phyloP scores from a whole-genome alignment of 306 rosid genomes.

The Inga oerstediana region DNA sequence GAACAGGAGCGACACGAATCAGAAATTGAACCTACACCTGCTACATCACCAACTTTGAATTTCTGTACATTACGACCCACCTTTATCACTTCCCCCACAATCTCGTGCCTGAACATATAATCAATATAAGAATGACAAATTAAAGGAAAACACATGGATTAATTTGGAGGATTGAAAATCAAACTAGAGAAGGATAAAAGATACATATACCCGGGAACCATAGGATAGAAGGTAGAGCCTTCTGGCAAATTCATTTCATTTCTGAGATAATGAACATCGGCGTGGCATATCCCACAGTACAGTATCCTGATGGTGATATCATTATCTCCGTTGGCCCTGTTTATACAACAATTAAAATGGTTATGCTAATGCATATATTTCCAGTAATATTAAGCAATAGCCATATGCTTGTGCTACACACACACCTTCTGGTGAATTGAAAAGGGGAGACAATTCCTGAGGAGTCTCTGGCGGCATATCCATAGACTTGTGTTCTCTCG shows the following conservation, averaged over 20 bases:
- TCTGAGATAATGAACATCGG: slow-evolving; percentile 10
- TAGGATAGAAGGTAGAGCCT: neutral
- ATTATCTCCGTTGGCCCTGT: neutral
- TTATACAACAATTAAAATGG: too few relatives aligned
- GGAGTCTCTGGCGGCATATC: slow-evolving; percentile 50
- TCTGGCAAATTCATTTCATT: neutral
- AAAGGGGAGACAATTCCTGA: slow-evolving; percentile 46
- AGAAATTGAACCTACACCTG: slow-evolving; percentile 32
- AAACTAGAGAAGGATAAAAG: neutral
- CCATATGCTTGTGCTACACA: too few relatives aligned
- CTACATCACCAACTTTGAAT: slow-evolving; percentile 48
- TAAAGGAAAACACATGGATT: too few relatives aligned
- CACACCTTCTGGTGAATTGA: slow-evolving; percentile 42
- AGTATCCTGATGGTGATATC: slow-evolving; percentile 28
- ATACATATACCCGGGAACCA: slow-evolving; percentile 14
- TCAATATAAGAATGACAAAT: neutral
- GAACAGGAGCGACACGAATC: slow-evolving; percentile 51
- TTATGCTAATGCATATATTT: too few relatives aligned
- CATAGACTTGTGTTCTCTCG: neutral
- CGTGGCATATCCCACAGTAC: slow-evolving; percentile 17
- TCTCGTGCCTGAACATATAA: slow-evolving; percentile 43
- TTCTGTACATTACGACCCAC: slow-evolving; percentile 45
- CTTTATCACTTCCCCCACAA: slow-evolving; percentile 47
- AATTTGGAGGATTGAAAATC: neutral
- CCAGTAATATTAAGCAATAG: too few relatives aligned